A percentile compares a stretch with the other conserved stretches of the same genome.
Evolutionary conservation across 805 yeast genomes (phyloP).

Genomic region (Yarrowia keelungensis): DNA sequence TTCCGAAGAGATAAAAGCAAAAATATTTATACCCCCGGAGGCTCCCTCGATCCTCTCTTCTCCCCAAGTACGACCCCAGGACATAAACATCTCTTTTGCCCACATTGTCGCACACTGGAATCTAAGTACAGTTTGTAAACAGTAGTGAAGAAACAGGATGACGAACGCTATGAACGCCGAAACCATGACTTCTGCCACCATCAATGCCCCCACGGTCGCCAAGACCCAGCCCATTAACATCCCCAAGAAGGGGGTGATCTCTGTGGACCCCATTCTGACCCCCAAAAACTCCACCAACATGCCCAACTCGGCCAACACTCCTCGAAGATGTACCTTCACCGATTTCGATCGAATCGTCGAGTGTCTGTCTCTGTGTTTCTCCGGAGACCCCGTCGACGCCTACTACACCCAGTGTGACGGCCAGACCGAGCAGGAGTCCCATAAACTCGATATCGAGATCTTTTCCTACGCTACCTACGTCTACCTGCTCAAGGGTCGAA

Average conservation of each 20-base stretch:
- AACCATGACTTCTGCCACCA: not conserved
- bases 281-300: slow-evolving; percentile 6
- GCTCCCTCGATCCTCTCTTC: not conserved
- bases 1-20: slow-evolving; percentile 24
- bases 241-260: not conserved
- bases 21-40: slow-evolving; percentile 31
- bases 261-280: slow-evolving; percentile 8
- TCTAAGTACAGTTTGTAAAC: slow-evolving; percentile 34
- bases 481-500: slow-evolving; percentile 58
- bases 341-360: slow-evolving; percentile 25
- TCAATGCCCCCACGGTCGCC: not conserved
- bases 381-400: slow-evolving; percentile 35
- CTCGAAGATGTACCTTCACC: slow-evolving; percentile 18
- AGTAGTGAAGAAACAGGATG: slow-evolving; percentile 26
- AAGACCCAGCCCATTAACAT: slow-evolving; percentile 16
- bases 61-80: slow-evolving; percentile 27
- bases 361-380: slow-evolving; percentile 29
- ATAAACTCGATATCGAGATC: slow-evolving; percentile 57
- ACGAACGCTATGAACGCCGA: slow-evolving; percentile 20
- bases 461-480: slow-evolving; percentile 63
- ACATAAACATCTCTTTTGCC: slow-evolving; percentile 25
- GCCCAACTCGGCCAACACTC: not conserved
- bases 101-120: slow-evolving; percentile 36
- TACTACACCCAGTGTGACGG: slow-evolving; percentile 46
- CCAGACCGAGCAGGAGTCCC: slow-evolving; percentile 50